Evolutionary conservation across 1,284 basidiomycete species (phyloP), one percentile per base, ranked within the genome.

Genomic region (Sphaerobolus stellatus): DNA sequence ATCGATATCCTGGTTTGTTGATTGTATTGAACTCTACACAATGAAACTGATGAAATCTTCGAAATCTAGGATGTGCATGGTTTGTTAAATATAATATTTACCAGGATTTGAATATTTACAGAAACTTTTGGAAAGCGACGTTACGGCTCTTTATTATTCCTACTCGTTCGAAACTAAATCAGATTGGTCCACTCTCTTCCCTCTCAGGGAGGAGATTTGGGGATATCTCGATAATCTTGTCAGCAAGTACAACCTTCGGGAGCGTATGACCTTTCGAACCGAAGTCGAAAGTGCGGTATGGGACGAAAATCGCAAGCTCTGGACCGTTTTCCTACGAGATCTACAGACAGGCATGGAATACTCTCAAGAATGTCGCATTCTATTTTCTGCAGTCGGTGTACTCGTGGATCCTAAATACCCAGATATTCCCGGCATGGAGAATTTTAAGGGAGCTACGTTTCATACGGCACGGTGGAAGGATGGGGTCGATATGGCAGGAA

Each of bases 141-240:
- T 48, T 31, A 18, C 45, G 6, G 16, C 29, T 8, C 9, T 13
- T 8, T 29, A 27, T 5, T 48, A 48, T n/a, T 48, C 45, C 3
- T 46, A 51, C n/a, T 58, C 57, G 11, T 52, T 55, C 14, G 57
- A 50, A 28, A 31, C 22, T 7, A 56, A 52, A 20, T 41, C 53
- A 16, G 13, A 50, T 27, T 58, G 57, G 57, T 48, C 54, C n/a
- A 11, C n/a, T 16, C 13, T 55, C 27, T 51, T 48, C 13, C 25
- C 34, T 34, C 36, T 36, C 18, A 28, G 48, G 7, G 29, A 11
- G 4, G 57, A 58, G 31, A 52, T 58, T 16, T 48, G n/a, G 18
- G 28, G 16, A 5, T 58, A 58, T 31, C 36, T 50, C 27, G 31
- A 50, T n/a, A 18, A 30, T n/a, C 24, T 58, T n/a, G 54, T 48